phyloP scores from a whole-genome alignment of 805 yeast genomes.

The Vanderwaltozyma tropicalis region DNA sequence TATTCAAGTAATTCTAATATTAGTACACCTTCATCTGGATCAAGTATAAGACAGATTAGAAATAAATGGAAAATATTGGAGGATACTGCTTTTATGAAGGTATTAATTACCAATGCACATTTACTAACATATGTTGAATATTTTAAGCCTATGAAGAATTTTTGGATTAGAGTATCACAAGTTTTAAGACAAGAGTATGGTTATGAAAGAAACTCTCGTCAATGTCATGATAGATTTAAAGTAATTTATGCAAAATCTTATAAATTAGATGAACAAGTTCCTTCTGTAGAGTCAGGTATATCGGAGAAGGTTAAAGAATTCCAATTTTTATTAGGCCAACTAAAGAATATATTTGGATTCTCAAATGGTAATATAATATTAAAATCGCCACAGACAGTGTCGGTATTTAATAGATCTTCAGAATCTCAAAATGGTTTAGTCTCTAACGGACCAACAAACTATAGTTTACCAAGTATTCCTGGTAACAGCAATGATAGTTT shows the following conservation, averaged over 20 bases:
- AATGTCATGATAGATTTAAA: constrained; percentile 24
- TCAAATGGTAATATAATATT: constrained; percentile 17
- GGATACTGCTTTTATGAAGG: constrained; percentile 15
- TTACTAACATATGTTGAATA: constrained; percentile 17
- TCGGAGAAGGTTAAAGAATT: constrained; percentile 5
- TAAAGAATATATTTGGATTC: constrained; percentile 11
- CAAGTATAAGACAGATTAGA: constrained; percentile 7
- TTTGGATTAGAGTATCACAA: constrained; percentile 19
- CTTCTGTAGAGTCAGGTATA: not conserved
- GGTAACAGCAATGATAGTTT: not conserved
- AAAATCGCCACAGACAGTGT: not conserved
- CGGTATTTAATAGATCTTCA: not conserved
- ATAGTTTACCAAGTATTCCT: not conserved
- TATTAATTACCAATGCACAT: constrained; percentile 12
- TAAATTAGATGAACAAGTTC: constrained; percentile 2
- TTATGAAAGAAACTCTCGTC: constrained; percentile 20
- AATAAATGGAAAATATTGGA: constrained; percentile 19
- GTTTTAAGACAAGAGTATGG: constrained; percentile 11
- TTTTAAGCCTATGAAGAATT: constrained; percentile 24
- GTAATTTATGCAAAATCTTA: constrained; percentile 16
- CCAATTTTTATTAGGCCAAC: constrained; percentile 7
- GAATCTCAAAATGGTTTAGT: not conserved
- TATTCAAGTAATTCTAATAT: no score
- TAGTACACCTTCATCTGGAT: no score
- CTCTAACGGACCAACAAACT: no score